phyloP scores from a whole-genome alignment of 1,139 yeast genomes.

The Taiozyma onychis region DNA sequence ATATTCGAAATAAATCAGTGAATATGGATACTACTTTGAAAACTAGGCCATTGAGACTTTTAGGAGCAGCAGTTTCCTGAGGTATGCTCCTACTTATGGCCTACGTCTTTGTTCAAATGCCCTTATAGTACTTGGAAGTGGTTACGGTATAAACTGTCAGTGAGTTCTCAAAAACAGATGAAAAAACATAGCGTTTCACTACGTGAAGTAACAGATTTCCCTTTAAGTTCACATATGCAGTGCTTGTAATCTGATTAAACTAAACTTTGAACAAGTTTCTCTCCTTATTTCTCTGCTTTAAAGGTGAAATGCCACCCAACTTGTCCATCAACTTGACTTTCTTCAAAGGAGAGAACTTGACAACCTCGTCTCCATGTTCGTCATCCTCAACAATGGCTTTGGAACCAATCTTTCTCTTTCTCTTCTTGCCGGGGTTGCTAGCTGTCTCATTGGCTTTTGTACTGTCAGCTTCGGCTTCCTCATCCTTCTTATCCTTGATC shows the following conservation, averaged over 20 bases:
- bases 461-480: background rate
- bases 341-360: conserved; percentile 17
- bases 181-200: too few species aligned
- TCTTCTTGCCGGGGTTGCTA: conserved; percentile 10
- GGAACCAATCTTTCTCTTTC: conserved; percentile 18
- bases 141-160: too few species aligned
- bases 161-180: too few species aligned
- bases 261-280: conserved; percentile 21
- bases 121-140: too few species aligned
- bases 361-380: conserved; percentile 13
- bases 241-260: background rate
- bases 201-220: too few species aligned
- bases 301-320: conserved; percentile 21
- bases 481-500: background rate
- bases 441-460: background rate
- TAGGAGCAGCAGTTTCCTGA: too few species aligned
- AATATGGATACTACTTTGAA: too few species aligned
- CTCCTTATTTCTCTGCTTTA: conserved; percentile 23
- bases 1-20: too few species aligned
- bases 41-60: too few species aligned
- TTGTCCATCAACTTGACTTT: conserved; percentile 20
- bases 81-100: too few species aligned
- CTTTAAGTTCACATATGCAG: background rate
- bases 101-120: too few species aligned
- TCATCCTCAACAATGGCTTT: conserved; percentile 18